Conservation (phyloP, 495 filamentous ascomycete species). For the Viridothelium virens region DNA sequence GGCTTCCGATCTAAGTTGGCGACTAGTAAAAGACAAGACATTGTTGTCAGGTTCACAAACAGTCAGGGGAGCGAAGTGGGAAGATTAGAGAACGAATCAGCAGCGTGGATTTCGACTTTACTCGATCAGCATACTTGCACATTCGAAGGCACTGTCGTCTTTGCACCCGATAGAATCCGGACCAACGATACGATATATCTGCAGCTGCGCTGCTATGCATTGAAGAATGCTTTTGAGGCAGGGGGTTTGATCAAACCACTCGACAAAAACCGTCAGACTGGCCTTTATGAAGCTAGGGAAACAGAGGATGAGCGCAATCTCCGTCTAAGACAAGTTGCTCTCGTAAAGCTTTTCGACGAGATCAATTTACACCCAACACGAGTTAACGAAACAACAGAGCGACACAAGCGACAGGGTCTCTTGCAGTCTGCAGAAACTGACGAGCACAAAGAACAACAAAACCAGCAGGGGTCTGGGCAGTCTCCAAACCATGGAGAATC, state of each 20-base stretch:
- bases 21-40: constrained; percentile 53
- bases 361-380: constrained; percentile 71
- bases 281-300: constrained; percentile 74
- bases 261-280: constrained; percentile 64
- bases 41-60: constrained; percentile 92
- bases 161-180: constrained; percentile 70
- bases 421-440: constrained; percentile 78
- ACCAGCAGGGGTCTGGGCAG: constrained; percentile 38
- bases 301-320: constrained; percentile 76
- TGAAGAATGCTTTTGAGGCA: constrained; percentile 63
- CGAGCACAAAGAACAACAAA: constrained; percentile 64
- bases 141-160: constrained; percentile 87
- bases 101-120: constrained; percentile 88
- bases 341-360: constrained; percentile 84
- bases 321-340: constrained; percentile 74
- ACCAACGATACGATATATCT: constrained; percentile 91
- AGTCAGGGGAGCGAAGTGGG: constrained; percentile 72
- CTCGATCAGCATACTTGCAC: constrained; percentile 85
- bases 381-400: constrained; percentile 65
- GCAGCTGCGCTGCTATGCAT: constrained; percentile 72
- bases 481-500: constrained; percentile 40
- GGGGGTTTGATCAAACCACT: constrained; percentile 46
- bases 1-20: constrained; percentile 43
- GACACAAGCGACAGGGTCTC: constrained; percentile 70
- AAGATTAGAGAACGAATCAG: constrained; percentile 77